Base-by-base conservation (phyloP, 2,329 filamentous ascomycete species). In the Pleurostoma richardsiae region DNA sequence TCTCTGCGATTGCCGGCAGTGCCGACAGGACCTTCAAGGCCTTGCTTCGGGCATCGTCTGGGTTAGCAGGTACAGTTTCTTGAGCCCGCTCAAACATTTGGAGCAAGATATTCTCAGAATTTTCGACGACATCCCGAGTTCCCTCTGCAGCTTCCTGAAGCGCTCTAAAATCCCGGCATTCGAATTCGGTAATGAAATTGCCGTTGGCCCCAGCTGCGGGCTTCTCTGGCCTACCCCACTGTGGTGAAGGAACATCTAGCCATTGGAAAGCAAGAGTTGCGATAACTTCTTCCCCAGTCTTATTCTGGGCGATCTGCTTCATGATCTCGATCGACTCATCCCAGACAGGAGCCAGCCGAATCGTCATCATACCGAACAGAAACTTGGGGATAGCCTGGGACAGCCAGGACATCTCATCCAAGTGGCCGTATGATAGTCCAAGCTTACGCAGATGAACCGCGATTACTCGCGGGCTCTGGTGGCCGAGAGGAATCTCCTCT, bases 361-460 rank as follows among this genome's bases (percentile, higher is more conserved):
- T 83, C 1, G 91, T 94, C 49, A 97, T 76, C 66, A 96, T 79
- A 42, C 94, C 94, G 56, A 96, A 96, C 56, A 90, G 83, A 58
- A 91, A 97, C 0, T 81, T 77, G 0, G 91, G 88, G 30, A 97
- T 77, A 5, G 90, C 82, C 56, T 79, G 76, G 49, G 79, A 74
- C 53, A 95, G 69, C 80, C 85, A 88, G 2, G 79, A 79, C 36
- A 79, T 74, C 3, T 78, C 69, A 39, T 73, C 70, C 7, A 85
- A 61, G 28, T 77, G 72, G 5, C 77, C 67, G 60, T 94, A 95
- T 30, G 68, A 68, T 45, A 76, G 69, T 10, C 85, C 74, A 40
- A 96, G 75, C 58, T 89, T 90, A 41, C 92, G 86, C 45, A 96
- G 78, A 52, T 92, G 83, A 79, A 96, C 95, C 3, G 88, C 85